These are phyloP conservation scores for Colletotrichum tropicicola DNA, from an alignment of 2,329 filamentous ascomycete genomes.

Conservation along the genomic window DNA sequence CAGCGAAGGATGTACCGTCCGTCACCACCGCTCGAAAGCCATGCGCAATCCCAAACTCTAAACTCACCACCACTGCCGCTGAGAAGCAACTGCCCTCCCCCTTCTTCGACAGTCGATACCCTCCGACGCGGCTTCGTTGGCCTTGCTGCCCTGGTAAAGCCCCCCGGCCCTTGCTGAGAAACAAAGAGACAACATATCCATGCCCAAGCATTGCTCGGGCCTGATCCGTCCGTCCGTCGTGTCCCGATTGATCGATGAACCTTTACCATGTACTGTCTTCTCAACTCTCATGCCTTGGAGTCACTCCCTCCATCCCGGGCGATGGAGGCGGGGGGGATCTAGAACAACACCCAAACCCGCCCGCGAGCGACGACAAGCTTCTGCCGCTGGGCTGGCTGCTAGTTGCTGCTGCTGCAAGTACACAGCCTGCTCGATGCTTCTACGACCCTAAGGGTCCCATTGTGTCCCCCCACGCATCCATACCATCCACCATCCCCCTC, in stretches of 20 bases:
- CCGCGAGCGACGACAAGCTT: background rate
- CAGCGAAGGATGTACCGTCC: background rate
- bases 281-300: background rate
- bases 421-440: background rate
- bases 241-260: background rate
- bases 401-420: background rate
- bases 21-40: background rate
- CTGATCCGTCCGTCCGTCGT: background rate
- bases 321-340: background rate
- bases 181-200: background rate
- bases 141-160: no score
- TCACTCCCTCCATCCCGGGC: background rate
- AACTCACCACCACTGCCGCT: background rate
- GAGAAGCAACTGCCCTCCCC: no score
- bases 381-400: background rate
- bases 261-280: background rate
- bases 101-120: no score
- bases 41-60: conserved; percentile 12
- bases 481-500: no score
- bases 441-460: conserved; percentile 1
- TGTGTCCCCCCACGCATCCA: background rate
- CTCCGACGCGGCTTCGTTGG: no score
- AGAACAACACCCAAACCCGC: background rate
- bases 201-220: background rate
- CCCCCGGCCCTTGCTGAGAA: no score